Base-by-base conservation (phyloP, 2,329 filamentous ascomycete species). In the Monosporascus sp. region DNA sequence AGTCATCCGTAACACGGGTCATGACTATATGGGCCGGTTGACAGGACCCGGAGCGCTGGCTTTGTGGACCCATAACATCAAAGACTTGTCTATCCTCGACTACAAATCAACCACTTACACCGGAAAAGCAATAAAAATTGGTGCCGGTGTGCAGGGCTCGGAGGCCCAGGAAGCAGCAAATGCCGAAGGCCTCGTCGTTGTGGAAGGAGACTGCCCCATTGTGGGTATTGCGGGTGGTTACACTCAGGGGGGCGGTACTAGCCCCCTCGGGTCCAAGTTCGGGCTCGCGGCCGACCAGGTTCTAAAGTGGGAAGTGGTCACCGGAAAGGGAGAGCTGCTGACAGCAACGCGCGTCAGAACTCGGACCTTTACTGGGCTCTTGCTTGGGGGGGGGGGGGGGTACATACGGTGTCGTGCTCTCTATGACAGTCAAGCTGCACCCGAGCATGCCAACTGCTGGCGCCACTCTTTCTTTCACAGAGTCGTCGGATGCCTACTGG, bases 361-460 rank as follows among this genome's bases (percentile, higher is more conserved):
- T 53, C 70, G 0, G 83, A 86, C 50, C 70, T 87, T 1, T 87
- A 82, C 69, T 88, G 83, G 84, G 85, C 84, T 1, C 66, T 86
- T 1, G 72, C 73, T 43, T n/a, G n/a, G 82, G 83, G 3, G 82
- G 84, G 0, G 83, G 84, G 2, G 78, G 76, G 9, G 80, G 81
- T 17, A 85, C 75, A 31, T 87, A 79, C 58, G 83, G 73, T 2
- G 72, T 85, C 2, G 79, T 86, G 2, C 65, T 75, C 17, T 80
- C 78, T 2, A 72, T 85, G 64, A 85, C 79, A 0, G 70, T 77
- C 41, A 79, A 78, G 55, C 73, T 77, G 1, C 72, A 83, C 62
- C 67, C 71, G 0, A 74, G 78, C 52, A 64, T 64, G 7, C 64
- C 66, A 0, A 70, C 77, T 3, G 70, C 73, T 1, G 78, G 74